Evolutionary conservation across 257 asterid species (phyloP).

Genomic region (Osmanthus fragrans): DNA sequence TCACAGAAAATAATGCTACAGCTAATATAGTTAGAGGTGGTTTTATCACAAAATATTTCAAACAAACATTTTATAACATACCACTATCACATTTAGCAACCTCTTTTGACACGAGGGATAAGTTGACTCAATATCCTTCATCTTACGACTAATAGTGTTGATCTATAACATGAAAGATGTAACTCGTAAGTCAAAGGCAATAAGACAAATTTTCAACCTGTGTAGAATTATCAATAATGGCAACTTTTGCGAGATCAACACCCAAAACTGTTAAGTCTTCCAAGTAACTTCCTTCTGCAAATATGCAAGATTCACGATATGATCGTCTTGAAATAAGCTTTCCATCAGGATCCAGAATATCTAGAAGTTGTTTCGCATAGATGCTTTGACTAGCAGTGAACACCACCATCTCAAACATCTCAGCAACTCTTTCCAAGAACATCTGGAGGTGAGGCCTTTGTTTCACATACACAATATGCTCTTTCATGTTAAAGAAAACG

Average conservation of each 20-base stretch:
- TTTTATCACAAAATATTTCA: background rate
- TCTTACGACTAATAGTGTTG: background rate
- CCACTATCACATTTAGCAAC: background rate
- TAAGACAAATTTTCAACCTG: conserved; percentile 55
- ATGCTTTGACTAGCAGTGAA: conserved; percentile 99
- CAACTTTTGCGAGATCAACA: conserved; percentile 84
- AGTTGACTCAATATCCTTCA: background rate
- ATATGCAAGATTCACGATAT: conserved; percentile 90
- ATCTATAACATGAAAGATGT: background rate
- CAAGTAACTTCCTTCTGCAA: conserved; percentile 68
- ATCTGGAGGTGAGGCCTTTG: conserved; percentile 74
- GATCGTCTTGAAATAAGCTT: conserved; percentile 75
- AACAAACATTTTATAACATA: background rate
- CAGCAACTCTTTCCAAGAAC: no score
- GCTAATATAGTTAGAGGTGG: background rate
- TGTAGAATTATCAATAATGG: conserved; percentile 81
- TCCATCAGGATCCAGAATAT: conserved; percentile 89
- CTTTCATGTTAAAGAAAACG: conserved; percentile 83
- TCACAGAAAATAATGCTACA: background rate
- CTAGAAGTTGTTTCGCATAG: conserved; percentile 77
- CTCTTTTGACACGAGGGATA: background rate
- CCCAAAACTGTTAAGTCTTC: conserved; percentile 92
- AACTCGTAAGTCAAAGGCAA: background rate
- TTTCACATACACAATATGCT: conserved; percentile 77
- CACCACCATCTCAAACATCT: no score